Evolutionary conservation across 1,284 basidiomycete species (phyloP).

Genomic region (Leccinum pseudoinsigne): DNA sequence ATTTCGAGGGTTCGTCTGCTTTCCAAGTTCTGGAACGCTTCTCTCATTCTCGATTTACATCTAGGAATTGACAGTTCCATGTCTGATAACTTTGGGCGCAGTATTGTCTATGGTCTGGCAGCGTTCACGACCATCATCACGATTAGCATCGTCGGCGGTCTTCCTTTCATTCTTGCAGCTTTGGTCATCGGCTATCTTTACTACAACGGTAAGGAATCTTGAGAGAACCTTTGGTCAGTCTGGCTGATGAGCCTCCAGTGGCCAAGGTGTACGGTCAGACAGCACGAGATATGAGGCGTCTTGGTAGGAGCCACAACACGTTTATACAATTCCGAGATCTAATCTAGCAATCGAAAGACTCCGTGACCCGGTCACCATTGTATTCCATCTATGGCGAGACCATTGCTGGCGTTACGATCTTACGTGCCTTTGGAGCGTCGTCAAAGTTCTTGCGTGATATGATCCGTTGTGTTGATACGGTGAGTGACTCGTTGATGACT

Average conservation of each 20-base stretch:
- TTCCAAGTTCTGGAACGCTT: not conserved
- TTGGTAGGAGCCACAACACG: slow-evolving; percentile 52
- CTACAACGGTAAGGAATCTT: slow-evolving; percentile 58
- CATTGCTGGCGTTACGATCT: slow-evolving; percentile 83
- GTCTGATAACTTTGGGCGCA: slow-evolving; percentile 85
- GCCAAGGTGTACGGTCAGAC: slow-evolving; percentile 78
- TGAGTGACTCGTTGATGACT: slow-evolving; percentile 34
- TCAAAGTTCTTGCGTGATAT: slow-evolving; percentile 87
- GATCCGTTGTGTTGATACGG: slow-evolving; percentile 82
- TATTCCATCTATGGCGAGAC: slow-evolving; percentile 94
- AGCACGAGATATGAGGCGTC: slow-evolving; percentile 84
- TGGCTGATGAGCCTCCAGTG: slow-evolving; percentile 31
- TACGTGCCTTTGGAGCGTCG: slow-evolving; percentile 87
- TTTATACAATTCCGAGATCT: not conserved
- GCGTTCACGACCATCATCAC: slow-evolving; percentile 70
- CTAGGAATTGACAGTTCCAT: slow-evolving; percentile 82
- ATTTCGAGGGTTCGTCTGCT: slow-evolving; percentile 76
- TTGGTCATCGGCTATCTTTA: slow-evolving; percentile 64
- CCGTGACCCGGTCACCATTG: slow-evolving; percentile 86
- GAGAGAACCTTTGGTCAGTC: not conserved
- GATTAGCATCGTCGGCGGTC: slow-evolving; percentile 81
- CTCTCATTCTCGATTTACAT: not conserved
- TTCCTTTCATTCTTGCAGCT: slow-evolving; percentile 67
- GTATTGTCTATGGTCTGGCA: slow-evolving; percentile 59
- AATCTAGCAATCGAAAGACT: slow-evolving; percentile 50